Conservation (phyloP, 768 basidiomycete species). For the Agaricus sinodeliciosus region DNA sequence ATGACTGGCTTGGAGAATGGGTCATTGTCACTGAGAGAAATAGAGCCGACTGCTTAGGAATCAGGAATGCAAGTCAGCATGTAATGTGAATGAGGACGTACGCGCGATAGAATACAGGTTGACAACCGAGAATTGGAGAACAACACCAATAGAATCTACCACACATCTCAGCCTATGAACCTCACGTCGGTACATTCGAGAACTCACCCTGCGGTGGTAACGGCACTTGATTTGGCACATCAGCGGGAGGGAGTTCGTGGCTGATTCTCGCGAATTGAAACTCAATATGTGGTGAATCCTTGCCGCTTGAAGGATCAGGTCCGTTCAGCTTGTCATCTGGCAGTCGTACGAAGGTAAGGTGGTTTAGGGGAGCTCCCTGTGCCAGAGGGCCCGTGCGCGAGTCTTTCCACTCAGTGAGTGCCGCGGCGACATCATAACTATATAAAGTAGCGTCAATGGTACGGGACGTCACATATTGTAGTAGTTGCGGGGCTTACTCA, state of each 20-base stretch:
- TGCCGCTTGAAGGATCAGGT: slow-evolving; percentile 9
- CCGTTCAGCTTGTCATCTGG: slow-evolving; percentile 5
- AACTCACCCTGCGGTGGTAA: not conserved
- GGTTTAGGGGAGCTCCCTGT: not conserved
- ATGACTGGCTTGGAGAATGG: slow-evolving; percentile 9
- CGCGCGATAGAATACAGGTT: slow-evolving; percentile 10
- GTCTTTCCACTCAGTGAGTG: slow-evolving; percentile 11
- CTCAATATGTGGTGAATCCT: slow-evolving; percentile 11
- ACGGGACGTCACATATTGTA: no score
- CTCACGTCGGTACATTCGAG: not conserved
- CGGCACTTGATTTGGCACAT: not conserved
- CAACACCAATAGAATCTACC: not conserved
- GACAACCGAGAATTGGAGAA: not conserved
- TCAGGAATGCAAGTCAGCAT: no score
- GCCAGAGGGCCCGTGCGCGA: slow-evolving; percentile 10
- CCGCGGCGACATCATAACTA: not conserved
- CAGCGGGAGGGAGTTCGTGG: not conserved
- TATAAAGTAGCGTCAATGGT: not conserved
- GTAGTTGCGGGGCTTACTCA: not conserved
- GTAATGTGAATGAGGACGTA: not conserved
- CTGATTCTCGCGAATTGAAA: slow-evolving; percentile 10
- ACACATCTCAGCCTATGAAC: not conserved
- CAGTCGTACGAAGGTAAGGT: slow-evolving; percentile 10
- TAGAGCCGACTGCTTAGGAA: slow-evolving; percentile 3
- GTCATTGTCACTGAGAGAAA: not conserved